These are phyloP conservation scores for Boletus sp. DNA, from an alignment of 768 basidiomycete genomes.

Conservation along the genomic window DNA sequence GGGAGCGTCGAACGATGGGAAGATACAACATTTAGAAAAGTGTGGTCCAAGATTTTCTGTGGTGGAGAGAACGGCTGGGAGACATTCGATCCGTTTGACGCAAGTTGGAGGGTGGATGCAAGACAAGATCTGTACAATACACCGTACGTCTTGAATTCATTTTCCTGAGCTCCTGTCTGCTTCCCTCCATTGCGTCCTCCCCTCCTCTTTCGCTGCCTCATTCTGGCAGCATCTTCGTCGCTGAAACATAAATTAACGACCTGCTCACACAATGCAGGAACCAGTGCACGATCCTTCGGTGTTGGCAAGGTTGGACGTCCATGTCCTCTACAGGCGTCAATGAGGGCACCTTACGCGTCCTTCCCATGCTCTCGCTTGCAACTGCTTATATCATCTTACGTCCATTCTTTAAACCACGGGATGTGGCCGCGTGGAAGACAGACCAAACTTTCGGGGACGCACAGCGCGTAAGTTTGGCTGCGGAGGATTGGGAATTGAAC, in stretches of 20 bases:
- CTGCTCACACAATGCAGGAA: conserved; percentile 32
- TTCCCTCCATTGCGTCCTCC: not conserved
- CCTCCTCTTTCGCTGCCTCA: conserved; percentile 2
- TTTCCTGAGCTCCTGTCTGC: not conserved
- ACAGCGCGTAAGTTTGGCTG: conserved; percentile 32
- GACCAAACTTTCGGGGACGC: not conserved
- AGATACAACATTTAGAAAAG: conserved; percentile 40
- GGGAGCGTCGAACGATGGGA: conserved; percentile 58
- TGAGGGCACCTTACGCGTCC: conserved; percentile 64
- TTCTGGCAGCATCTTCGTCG: not conserved
- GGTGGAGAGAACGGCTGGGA: conserved; percentile 42
- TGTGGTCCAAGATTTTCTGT: conserved; percentile 43
- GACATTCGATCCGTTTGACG: conserved; percentile 50
- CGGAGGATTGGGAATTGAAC: conserved; percentile 57
- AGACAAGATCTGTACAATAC: conserved; percentile 61
- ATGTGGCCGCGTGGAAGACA: not conserved
- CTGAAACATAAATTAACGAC: not conserved
- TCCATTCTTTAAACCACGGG: conserved; percentile 56
- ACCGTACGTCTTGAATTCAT: conserved; percentile 34
- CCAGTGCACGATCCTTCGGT: conserved; percentile 52
- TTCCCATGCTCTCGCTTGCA: conserved; percentile 52
- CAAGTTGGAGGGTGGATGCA: conserved; percentile 43
- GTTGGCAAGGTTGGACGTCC: conserved; percentile 59
- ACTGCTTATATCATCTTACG: conserved; percentile 62
- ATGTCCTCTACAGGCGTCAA: conserved; percentile 50